phyloP scores from a whole-genome alignment of 202 grass and related monocot species.

The Miscanthus sacchariflorus region DNA sequence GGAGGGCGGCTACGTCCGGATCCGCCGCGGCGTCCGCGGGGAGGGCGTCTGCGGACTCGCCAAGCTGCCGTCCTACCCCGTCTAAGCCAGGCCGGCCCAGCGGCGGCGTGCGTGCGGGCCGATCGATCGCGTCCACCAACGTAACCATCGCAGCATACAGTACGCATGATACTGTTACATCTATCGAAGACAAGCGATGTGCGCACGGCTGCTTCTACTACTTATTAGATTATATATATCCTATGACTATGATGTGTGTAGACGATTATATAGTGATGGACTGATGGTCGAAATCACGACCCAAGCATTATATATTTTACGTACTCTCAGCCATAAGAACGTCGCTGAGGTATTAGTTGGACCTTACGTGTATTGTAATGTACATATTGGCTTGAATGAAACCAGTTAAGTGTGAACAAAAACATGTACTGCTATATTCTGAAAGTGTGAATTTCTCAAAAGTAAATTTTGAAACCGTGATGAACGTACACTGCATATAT shows the following conservation, averaged over 20 bases:
- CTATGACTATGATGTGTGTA: not conserved
- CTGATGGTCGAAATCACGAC: not conserved
- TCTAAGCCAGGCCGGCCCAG: not conserved
- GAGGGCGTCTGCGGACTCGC: conserved; percentile 65
- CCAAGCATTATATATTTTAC: not conserved
- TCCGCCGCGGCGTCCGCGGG: conserved; percentile 48
- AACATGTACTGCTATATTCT: not conserved
- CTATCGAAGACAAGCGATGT: not conserved
- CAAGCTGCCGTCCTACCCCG: conserved; percentile 54
- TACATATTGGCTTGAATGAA: not conserved
- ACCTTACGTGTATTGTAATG: not conserved
- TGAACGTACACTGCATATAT: too few species aligned
- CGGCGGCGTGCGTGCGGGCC: not conserved
- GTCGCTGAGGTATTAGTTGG: not conserved
- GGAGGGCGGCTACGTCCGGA: conserved; percentile 60
- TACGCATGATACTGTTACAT: not conserved
- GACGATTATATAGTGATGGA: not conserved
- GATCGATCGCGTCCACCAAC: not conserved
- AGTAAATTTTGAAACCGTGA: too few species aligned
- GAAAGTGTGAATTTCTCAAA: not conserved
- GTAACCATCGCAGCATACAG: not conserved
- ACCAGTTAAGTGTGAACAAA: not conserved
- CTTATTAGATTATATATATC: too few species aligned
- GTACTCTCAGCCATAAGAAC: not conserved
- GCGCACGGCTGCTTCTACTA: too few species aligned